Percentiles rank a stretch among this genome's conserved stretches.
phyloP scores from a whole-genome alignment of 176 grass and related monocot species.

The Carex kokanica region DNA sequence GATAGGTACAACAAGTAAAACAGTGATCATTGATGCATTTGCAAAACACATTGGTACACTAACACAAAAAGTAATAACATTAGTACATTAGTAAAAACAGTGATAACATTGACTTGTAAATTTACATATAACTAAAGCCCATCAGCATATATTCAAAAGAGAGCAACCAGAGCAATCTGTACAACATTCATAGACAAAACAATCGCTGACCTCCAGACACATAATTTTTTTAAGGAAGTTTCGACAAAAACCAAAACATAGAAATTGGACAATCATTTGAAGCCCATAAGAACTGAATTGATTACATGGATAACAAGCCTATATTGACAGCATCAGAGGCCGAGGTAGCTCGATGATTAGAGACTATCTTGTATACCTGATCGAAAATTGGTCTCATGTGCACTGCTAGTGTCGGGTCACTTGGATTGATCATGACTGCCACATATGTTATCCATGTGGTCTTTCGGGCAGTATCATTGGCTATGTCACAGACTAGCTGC shows the following conservation, averaged over 20 bases:
- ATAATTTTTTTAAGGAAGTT: background rate
- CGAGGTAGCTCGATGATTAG: constrained; percentile 42
- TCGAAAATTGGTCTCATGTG: too few species aligned
- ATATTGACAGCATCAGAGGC: constrained; percentile 40
- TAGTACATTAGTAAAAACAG: too few species aligned
- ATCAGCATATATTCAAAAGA: too few species aligned
- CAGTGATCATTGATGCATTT: too few species aligned
- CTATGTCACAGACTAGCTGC: constrained; percentile 74
- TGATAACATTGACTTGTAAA: too few species aligned
- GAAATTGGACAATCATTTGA: constrained; percentile 47
- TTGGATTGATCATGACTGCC: constrained; percentile 58
- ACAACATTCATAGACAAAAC: constrained; percentile 37
- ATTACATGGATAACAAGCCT: constrained; percentile 74
- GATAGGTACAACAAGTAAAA: too few species aligned
- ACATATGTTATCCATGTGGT: constrained; percentile 74
- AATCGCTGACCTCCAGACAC: background rate
- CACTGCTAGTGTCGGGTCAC: constrained; percentile 49
- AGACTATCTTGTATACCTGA: constrained; percentile 56
- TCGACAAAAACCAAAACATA: background rate
- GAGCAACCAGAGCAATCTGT: background rate
- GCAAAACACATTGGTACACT: too few species aligned
- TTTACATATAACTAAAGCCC: too few species aligned
- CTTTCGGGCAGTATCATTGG: constrained; percentile 56
- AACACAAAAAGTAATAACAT: too few species aligned
- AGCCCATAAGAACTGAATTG: constrained; percentile 65